Evolutionary conservation across 306 rosid species (phyloP), one percentile per base, ranked within the genome.

Genomic region (Hippophae tibetana): DNA sequence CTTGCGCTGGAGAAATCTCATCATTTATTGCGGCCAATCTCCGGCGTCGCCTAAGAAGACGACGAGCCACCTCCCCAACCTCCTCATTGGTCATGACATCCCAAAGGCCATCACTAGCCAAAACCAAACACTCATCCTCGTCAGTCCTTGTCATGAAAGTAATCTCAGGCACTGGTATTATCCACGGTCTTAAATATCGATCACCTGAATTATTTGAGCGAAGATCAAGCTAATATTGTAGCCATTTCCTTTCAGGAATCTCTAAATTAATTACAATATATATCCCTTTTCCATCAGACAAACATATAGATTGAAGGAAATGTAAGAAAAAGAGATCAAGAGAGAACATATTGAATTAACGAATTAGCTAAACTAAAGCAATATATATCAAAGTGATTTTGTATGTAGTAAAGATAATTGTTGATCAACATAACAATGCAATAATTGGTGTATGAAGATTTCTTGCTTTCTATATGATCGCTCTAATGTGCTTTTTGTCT

Each of bases 41-140:
- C 10, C 89, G 81, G 3, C 79, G 78, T 69, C 95, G 57, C 67
- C 95, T 78, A 27, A 87, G 79, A 65, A 84, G 71, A 68, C 54
- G 83, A 50, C 92, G 75, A 12, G 95, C 95, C 14, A 79, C 80
- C 73, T 84, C 86, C 47, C 89, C 92, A 0, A 87, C 92, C 71
- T 87, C 95, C 63, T 87, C 85, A 63, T 87, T 87, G 3, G 77
- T 81, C 86, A 87, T 77, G 42, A 87, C 95, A 65, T 87, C 95
- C 95, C 95, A 87, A 5, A 84, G 92, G 60, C 95, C 95, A 55
- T 87, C 95, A 50, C 95, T 87, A 31, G 95, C 95, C 80, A 87
- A 54, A 61, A 87, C 57, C 58, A 87, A 57, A 50, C 95, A 87
- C 72, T 87, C 95, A 65, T 87, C 95, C 64, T 87, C 95, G 0